phyloP scores from a whole-genome alignment of 306 rosid genomes.

The Dicorynia guianensis region DNA sequence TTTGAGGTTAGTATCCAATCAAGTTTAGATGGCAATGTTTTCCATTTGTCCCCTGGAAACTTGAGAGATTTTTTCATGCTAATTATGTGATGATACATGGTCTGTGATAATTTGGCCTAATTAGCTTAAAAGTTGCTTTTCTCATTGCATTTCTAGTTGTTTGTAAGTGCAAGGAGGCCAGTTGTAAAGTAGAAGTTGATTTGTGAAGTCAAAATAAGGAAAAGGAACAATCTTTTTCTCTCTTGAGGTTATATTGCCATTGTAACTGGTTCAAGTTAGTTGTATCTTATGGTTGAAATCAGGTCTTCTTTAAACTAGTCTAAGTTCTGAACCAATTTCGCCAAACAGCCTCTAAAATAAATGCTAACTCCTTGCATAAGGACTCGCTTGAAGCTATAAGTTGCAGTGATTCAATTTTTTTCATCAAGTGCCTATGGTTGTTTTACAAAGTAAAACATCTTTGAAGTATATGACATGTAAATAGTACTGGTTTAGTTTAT shows the following conservation, averaged over 20 bases:
- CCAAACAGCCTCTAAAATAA: not conserved
- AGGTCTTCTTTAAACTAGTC: not conserved
- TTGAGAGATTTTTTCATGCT: not conserved
- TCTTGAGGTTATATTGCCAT: not conserved
- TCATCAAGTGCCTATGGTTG: too few species aligned
- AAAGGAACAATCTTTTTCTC: not conserved
- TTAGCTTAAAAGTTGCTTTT: not conserved
- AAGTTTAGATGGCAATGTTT: slow-evolving; percentile 3
- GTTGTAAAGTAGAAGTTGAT: not conserved
- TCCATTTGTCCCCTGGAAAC: not conserved
- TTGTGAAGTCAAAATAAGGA: not conserved
- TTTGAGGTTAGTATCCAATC: slow-evolving; percentile 55
- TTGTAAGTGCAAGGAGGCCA: not conserved
- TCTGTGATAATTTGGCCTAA: not conserved
- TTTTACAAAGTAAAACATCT: too few species aligned
- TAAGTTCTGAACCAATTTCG: not conserved
- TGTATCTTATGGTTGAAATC: not conserved
- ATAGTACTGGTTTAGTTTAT: not conserved
- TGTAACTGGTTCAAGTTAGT: not conserved
- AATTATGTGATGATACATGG: not conserved
- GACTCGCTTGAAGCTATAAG: not conserved
- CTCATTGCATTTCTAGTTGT: not conserved
- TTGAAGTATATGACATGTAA: too few species aligned
- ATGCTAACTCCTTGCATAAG: not conserved
- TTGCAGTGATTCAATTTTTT: not conserved